phyloP scores from a whole-genome alignment of 106 monocot genomes.

The Dendrobium officinale region DNA sequence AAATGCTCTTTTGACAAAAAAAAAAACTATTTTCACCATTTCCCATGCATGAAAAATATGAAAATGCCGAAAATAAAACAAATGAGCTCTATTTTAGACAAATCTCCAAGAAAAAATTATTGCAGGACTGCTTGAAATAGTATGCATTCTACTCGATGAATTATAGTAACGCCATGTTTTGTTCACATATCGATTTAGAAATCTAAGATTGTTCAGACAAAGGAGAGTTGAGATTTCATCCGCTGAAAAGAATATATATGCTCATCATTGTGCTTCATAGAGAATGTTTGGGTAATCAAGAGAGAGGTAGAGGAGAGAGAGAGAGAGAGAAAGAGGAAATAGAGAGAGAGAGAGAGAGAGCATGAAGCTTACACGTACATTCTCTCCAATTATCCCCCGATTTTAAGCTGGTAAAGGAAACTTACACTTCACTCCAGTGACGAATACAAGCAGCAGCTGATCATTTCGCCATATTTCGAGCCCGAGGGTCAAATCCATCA shows the following conservation, averaged over 20 bases:
- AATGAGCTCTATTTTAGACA: not conserved
- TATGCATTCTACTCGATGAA: not conserved
- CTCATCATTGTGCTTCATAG: not conserved
- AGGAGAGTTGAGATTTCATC: no score
- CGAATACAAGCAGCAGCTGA: not conserved
- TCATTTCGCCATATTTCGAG: not conserved
- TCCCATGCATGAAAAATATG: not conserved
- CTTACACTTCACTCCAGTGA: not conserved
- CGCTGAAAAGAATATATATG: no score
- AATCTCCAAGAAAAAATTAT: no score
- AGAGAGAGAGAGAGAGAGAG: not conserved
- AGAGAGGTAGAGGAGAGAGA: not conserved
- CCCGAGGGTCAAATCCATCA: constrained; percentile 2
- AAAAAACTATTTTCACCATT: no score
- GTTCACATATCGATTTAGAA: not conserved
- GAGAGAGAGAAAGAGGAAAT: not conserved
- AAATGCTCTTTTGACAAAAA: no score
- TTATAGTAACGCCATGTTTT: not conserved
- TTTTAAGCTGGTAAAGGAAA: not conserved
- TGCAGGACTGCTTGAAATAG: not conserved
- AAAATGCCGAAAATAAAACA: not conserved
- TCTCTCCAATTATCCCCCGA: not conserved
- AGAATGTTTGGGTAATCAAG: not conserved
- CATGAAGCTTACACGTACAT: not conserved
- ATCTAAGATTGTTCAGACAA: not conserved